Evolutionary conservation across 441 rosid genomes (phyloP).

Genomic region (Gossypium davidsonii): DNA sequence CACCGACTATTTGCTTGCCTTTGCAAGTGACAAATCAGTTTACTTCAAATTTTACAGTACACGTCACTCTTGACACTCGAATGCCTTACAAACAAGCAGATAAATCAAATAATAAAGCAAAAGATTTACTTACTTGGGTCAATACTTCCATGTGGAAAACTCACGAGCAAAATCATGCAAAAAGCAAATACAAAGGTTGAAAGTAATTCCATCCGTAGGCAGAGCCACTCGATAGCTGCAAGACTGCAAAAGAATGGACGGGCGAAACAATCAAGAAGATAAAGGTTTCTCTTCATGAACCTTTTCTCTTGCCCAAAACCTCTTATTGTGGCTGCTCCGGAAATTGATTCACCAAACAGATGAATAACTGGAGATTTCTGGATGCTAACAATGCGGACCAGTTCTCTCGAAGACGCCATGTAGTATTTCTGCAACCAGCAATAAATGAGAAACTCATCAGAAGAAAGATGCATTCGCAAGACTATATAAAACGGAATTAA

Average conservation of each 20-base stretch:
- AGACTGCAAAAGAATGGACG: constrained; percentile 98
- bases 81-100: not conserved
- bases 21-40: not conserved
- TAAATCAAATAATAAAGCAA: not conserved
- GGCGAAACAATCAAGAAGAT: constrained; percentile 95
- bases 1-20: not conserved
- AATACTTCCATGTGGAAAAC: constrained; percentile 90
- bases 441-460: not conserved
- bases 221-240: constrained; percentile 99
- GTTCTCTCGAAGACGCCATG: constrained; percentile 98
- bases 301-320: constrained; percentile 98
- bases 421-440: constrained; percentile 78
- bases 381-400: constrained; percentile 96
- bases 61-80: not conserved
- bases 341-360: constrained; percentile 96
- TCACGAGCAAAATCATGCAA: constrained; percentile 96
- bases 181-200: constrained; percentile 95
- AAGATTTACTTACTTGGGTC: constrained; percentile 79
- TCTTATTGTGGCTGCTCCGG: constrained; percentile 99
- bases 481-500: not conserved
- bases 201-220: constrained; percentile 96
- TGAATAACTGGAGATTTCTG: constrained; percentile 96
- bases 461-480: not conserved
- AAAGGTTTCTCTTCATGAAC: constrained; percentile 94
- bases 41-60: not conserved